phyloP scores from a whole-genome alignment of 129 eudicot species.

The Helichrysum umbraculigerum region DNA sequence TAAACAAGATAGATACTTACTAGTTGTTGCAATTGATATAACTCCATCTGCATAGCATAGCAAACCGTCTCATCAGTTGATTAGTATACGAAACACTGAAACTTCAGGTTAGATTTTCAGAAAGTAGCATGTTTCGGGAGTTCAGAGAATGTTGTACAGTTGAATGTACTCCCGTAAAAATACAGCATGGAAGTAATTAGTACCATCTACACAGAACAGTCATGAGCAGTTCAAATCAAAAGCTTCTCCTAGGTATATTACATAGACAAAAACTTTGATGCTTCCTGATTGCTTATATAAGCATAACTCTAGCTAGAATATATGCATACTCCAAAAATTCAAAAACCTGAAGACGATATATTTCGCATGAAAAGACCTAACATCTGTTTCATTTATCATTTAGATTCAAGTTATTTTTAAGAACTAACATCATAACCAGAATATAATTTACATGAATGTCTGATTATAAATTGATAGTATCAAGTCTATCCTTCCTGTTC shows the following conservation, averaged over 20 bases:
- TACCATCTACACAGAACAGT: background rate
- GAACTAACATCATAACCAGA: slow-evolving; percentile 17
- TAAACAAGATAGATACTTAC: slow-evolving; percentile 49
- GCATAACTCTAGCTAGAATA: background rate
- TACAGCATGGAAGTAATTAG: background rate
- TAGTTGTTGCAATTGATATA: slow-evolving; percentile 74
- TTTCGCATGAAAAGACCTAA: background rate
- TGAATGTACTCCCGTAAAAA: background rate
- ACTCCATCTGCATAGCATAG: slow-evolving; percentile 74
- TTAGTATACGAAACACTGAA: background rate
- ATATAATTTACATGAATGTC: slow-evolving; percentile 12
- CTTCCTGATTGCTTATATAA: background rate
- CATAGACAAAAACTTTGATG: background rate
- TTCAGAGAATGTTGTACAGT: slow-evolving; percentile 5
- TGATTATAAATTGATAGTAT: slow-evolving; percentile 8
- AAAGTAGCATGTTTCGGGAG: background rate
- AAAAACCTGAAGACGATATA: background rate
- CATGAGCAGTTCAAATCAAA: too few species aligned
- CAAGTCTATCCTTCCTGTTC: slow-evolving; percentile 2
- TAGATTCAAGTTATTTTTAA: slow-evolving; percentile 5
- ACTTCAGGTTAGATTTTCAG: background rate
- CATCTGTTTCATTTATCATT: slow-evolving; percentile 5
- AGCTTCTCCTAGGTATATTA: background rate
- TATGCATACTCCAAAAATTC: background rate
- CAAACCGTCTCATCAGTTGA: slow-evolving; percentile 25